phyloP scores from a whole-genome alignment of 345 rosid species.

The Hibiscus tridactylites region DNA sequence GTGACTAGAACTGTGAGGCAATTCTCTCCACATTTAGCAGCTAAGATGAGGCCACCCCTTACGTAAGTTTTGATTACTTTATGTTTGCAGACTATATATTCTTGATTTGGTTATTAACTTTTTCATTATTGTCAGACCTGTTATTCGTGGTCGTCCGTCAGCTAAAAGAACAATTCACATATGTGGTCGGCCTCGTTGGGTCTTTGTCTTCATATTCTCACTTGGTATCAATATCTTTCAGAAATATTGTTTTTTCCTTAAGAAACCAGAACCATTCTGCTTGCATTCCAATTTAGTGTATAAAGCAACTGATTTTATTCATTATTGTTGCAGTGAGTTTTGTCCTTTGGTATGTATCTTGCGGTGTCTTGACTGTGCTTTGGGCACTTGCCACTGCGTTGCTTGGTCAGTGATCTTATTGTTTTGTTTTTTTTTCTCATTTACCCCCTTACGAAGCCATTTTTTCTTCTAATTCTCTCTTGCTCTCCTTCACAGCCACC shows the following conservation, averaged over 20 bases:
- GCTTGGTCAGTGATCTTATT: constrained; percentile 42
- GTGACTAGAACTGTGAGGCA: constrained; percentile 77
- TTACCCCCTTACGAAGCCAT: neutral
- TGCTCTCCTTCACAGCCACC: constrained; percentile 43
- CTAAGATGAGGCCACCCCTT: constrained; percentile 89
- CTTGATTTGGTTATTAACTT: constrained; percentile 13
- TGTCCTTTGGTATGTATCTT: constrained; percentile 72
- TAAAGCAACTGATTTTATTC: constrained; percentile 5
- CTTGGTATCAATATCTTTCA: constrained; percentile 38
- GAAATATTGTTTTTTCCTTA: neutral
- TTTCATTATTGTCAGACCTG: constrained; percentile 51
- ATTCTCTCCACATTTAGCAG: constrained; percentile 93
- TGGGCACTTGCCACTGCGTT: constrained; percentile 82
- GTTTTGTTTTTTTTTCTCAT: neutral
- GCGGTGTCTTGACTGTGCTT: constrained; percentile 69
- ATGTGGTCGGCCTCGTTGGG: constrained; percentile 93
- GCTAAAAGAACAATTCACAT: constrained; percentile 68
- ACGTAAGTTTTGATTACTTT: constrained; percentile 38
- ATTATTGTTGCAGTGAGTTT: constrained; percentile 44
- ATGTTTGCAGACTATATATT: neutral
- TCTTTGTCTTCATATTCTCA: constrained; percentile 65
- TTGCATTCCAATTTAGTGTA: neutral
- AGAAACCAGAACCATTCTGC: neutral
- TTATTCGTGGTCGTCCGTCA: constrained; percentile 88
- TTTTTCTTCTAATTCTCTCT: constrained; percentile 3